Evolutionary conservation across 2,329 filamentous ascomycete species (phyloP).

Genomic region (Penicillium sp.): DNA sequence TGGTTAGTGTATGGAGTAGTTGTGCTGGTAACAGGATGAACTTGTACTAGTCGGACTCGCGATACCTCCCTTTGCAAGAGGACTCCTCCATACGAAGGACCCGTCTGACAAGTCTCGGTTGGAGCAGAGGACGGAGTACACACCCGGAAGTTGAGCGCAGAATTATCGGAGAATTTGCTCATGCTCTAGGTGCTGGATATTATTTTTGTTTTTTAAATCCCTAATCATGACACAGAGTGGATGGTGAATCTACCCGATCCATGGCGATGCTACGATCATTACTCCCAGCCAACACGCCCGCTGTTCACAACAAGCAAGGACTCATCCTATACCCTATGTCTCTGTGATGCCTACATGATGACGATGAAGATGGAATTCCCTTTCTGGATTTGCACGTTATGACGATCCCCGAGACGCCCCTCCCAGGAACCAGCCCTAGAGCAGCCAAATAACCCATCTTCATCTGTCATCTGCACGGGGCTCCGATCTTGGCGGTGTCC

Average conservation of each 20-base stretch:
- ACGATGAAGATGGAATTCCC: neutral
- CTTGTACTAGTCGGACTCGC: neutral
- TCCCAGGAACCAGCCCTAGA: conserved; percentile 18
- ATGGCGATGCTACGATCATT: neutral
- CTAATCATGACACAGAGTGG: neutral
- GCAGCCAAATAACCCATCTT: conserved; percentile 17
- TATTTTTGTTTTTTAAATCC: neutral
- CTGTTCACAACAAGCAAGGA: neutral
- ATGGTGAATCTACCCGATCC: neutral
- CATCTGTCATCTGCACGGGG: conserved; percentile 43
- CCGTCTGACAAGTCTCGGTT: neutral
- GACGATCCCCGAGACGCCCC: conserved; percentile 7
- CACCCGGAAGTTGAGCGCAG: conserved; percentile 6
- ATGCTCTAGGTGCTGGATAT: neutral
- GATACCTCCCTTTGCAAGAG: neutral
- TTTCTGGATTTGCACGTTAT: conserved; percentile 6
- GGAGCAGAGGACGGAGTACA: neutral
- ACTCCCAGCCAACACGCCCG: neutral
- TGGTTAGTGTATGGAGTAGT: neutral
- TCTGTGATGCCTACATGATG: neutral
- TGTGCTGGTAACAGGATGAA: neutral
- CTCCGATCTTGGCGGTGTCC: conserved; percentile 39
- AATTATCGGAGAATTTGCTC: conserved; percentile 23
- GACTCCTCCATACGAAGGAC: neutral
- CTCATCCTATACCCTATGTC: neutral